phyloP scores from a whole-genome alignment of 305 asterid species.

The Fraxinus angustifolia region DNA sequence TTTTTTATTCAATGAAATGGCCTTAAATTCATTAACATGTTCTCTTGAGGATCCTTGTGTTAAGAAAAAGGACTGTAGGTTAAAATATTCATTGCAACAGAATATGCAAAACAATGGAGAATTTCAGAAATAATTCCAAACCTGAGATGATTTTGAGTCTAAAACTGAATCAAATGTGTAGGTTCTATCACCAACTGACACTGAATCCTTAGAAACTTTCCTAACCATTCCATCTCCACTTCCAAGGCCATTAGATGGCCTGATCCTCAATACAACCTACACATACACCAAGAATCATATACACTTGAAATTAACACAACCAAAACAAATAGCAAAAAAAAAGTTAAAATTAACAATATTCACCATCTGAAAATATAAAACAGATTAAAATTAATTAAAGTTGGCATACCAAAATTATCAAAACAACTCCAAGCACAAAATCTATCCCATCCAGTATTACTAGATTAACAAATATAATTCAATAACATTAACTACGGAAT shows the following conservation, averaged over 20 bases:
- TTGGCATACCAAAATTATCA: not conserved
- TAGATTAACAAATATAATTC: not conserved
- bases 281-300: constrained; percentile 8
- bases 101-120: not conserved
- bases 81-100: constrained; percentile 2
- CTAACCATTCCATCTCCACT: constrained; percentile 44
- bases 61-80: not conserved
- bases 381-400: not conserved
- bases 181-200: constrained; percentile 52
- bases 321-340: not conserved
- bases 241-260: constrained; percentile 49
- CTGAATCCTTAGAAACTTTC: constrained; percentile 59
- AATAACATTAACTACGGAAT: constrained; percentile 11
- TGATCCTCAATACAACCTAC: constrained; percentile 79
- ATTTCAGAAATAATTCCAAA: constrained; percentile 23
- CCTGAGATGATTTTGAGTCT: constrained; percentile 73
- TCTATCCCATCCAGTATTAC: not conserved
- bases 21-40: not conserved
- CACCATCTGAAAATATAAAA: not conserved
- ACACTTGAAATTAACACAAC: constrained; percentile 8
- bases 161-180: constrained; percentile 69
- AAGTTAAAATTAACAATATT: not conserved
- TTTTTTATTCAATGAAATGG: not conserved
- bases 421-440: not conserved
- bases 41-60: not conserved